These are phyloP conservation scores for Claviceps quebecensis DNA, from an alignment of 2,329 filamentous ascomycete species.

Conservation along the genomic window DNA sequence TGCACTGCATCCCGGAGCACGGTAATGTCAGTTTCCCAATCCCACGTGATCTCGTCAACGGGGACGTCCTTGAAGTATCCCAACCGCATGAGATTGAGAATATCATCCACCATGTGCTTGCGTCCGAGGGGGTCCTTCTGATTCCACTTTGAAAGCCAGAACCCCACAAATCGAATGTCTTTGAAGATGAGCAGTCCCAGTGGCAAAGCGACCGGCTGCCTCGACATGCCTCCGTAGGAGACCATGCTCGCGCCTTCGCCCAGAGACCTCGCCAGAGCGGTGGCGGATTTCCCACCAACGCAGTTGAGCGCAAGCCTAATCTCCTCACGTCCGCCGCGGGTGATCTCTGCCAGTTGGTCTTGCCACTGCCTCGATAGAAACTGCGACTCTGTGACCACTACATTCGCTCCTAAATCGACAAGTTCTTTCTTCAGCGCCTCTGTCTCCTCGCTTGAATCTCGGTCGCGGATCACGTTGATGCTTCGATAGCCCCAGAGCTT, in stretches of 20 bases:
- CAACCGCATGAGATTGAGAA: constrained; percentile 58
- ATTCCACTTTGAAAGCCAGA: constrained; percentile 90
- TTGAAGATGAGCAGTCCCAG: constrained; percentile 87
- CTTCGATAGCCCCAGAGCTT: constrained; percentile 76
- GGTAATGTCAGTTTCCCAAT: constrained; percentile 61
- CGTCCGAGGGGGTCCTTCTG: constrained; percentile 61
- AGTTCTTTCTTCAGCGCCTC: constrained; percentile 42
- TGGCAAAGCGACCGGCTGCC: constrained; percentile 68
- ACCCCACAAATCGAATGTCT: constrained; percentile 75
- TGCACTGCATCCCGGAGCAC: constrained; percentile 61
- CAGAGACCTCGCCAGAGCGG: constrained; percentile 62
- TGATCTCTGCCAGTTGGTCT: constrained; percentile 48
- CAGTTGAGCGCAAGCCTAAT: constrained; percentile 80
- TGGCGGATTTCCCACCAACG: constrained; percentile 77
- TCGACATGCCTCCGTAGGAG: constrained; percentile 91
- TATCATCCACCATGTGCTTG: constrained; percentile 67
- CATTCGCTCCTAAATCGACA: constrained; percentile 37
- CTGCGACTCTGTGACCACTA: constrained; percentile 42
- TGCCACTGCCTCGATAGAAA: constrained; percentile 46
- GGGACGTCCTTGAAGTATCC: constrained; percentile 76
- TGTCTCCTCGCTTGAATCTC: constrained; percentile 50
- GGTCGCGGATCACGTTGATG: constrained; percentile 74
- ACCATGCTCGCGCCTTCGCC: constrained; percentile 60
- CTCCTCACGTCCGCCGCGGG: constrained; percentile 54
- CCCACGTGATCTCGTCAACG: constrained; percentile 70